These are phyloP conservation scores for Bipolaris sorokiniana DNA, from an alignment of 2,329 filamentous ascomycete species.

Conservation along the genomic window DNA sequence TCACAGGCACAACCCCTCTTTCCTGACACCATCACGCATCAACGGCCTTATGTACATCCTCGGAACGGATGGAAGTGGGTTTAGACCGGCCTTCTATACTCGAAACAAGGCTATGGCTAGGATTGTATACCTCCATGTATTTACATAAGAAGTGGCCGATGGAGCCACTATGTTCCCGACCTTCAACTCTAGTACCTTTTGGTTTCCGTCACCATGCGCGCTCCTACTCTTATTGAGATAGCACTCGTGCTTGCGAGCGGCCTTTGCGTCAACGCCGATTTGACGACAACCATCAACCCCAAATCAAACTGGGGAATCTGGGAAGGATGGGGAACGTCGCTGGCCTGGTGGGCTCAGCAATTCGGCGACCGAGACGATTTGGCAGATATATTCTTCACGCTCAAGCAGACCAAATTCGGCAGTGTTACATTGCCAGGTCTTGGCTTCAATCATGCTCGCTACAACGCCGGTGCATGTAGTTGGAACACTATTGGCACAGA, in stretches of 20 bases:
- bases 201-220: slow-evolving; percentile 6
- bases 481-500: slow-evolving; percentile 10
- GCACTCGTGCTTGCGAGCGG: slow-evolving; percentile 6
- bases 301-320: slow-evolving; percentile 15
- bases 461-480: slow-evolving; percentile 17
- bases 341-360: slow-evolving; percentile 17
- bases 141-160: not conserved
- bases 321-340: slow-evolving; percentile 16
- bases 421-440: slow-evolving; percentile 10
- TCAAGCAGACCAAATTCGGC: slow-evolving; percentile 6
- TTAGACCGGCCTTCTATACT: not conserved
- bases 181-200: not conserved
- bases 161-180: not conserved
- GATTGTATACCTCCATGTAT: not conserved
- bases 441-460: slow-evolving; percentile 14
- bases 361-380: slow-evolving; percentile 14
- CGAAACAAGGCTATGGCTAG: not conserved
- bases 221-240: slow-evolving; percentile 4
- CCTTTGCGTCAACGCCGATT: slow-evolving; percentile 8
- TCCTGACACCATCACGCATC: not conserved
- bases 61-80: not conserved
- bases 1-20: not conserved
- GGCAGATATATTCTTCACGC: slow-evolving; percentile 14
- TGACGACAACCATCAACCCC: slow-evolving; percentile 9
- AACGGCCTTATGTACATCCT: not conserved